Evolutionary conservation across 192 early-diverging fungal species (phyloP).

Genomic region (Podila verticillata): DNA sequence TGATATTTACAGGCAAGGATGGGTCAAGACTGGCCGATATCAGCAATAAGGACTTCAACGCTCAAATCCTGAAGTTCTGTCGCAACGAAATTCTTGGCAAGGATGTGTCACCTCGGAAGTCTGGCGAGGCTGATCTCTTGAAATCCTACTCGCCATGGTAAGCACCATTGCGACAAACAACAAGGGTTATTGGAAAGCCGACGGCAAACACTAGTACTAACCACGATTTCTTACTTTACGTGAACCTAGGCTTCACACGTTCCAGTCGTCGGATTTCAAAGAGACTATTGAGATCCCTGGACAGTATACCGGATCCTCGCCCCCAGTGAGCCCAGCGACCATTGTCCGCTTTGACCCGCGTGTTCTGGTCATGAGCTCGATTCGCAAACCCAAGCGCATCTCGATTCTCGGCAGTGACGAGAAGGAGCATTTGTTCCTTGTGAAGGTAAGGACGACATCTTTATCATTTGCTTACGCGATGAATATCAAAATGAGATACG

Average conservation of each 20-base stretch:
- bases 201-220: constrained; percentile 2
- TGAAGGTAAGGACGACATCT: constrained; percentile 64
- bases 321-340: constrained; percentile 67
- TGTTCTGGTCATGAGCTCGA: constrained; percentile 74
- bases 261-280: constrained; percentile 36
- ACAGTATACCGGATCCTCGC: constrained; percentile 68
- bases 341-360: constrained; percentile 71
- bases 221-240: not conserved
- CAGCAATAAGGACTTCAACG: constrained; percentile 53
- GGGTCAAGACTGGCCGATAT: constrained; percentile 59
- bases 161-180: constrained; percentile 28
- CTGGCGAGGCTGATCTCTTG: constrained; percentile 53
- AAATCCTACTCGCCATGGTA: constrained; percentile 79
- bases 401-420: constrained; percentile 79
- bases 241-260: constrained; percentile 19
- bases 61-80: constrained; percentile 57
- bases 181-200: constrained; percentile 16
- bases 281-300: constrained; percentile 80
- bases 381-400: constrained; percentile 77
- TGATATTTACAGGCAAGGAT: constrained; percentile 52
- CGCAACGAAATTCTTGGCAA: constrained; percentile 54
- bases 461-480: not conserved
- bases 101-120: constrained; percentile 21
- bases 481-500: not conserved
- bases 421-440: constrained; percentile 75